Conservation (phyloP, 2,329 filamentous ascomycete genomes). For the Fusarium albosuccineum region DNA sequence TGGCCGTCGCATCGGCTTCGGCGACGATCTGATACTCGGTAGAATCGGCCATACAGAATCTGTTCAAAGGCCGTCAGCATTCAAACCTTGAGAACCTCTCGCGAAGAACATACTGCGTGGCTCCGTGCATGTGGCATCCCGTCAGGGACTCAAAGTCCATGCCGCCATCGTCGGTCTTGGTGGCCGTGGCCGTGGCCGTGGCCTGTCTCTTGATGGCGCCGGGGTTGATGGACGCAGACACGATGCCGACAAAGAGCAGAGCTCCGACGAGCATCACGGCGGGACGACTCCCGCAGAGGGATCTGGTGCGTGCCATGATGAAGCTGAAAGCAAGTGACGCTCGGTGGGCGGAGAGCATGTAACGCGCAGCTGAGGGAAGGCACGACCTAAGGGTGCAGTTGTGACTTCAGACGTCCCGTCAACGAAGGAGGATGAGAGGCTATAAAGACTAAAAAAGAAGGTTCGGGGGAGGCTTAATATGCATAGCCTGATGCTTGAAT, state of each 20-base stretch:
- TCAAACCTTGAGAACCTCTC: fast-evolving
- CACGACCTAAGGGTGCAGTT: neutral
- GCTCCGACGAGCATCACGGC: slow-evolving; percentile 15
- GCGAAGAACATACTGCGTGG: slow-evolving; percentile 26
- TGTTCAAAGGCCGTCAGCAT: slow-evolving; percentile 1
- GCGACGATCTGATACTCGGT: slow-evolving; percentile 41
- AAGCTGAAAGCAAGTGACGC: neutral
- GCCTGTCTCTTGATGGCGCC: slow-evolving; percentile 33
- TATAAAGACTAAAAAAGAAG: neutral
- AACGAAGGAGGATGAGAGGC: neutral
- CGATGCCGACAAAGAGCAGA: slow-evolving; percentile 33
- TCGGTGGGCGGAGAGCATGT: slow-evolving; percentile 11
- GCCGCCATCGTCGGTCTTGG: slow-evolving; percentile 4
- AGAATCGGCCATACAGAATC: slow-evolving; percentile 39
- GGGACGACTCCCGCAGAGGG: slow-evolving; percentile 26
- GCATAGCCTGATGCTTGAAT: neutral
- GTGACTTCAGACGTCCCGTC: neutral
- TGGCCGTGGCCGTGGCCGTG: slow-evolving; percentile 29
- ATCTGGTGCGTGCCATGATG: slow-evolving; percentile 34
- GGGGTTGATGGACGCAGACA: slow-evolving; percentile 38
- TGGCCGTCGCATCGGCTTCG: slow-evolving; percentile 33
- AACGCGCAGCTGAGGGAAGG: neutral
- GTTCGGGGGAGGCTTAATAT: slow-evolving; percentile 17
- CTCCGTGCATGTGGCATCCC: slow-evolving; percentile 38
- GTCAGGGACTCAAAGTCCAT: slow-evolving; percentile 40